A percentile compares a stretch with the other conserved stretches of the same genome.
Evolutionary conservation across 495 filamentous ascomycete species (phyloP).

Genomic region (Zalerion maritima): DNA sequence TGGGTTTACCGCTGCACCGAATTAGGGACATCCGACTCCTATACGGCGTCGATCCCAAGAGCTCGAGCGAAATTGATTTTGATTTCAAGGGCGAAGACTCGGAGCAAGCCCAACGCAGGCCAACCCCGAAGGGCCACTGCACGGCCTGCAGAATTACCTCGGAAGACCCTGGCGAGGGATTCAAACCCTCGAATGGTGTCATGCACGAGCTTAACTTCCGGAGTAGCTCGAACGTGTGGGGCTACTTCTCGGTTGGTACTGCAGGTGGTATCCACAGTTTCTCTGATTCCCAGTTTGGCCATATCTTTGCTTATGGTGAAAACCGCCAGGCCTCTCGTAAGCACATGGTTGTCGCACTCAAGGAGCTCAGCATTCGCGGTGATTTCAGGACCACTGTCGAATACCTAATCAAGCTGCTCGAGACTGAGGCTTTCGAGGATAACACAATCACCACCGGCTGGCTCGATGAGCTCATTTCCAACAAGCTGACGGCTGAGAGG

Average conservation of each 20-base stretch:
- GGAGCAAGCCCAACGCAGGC: slow-evolving; percentile 70
- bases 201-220: slow-evolving; percentile 99
- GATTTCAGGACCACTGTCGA: slow-evolving; percentile 98
- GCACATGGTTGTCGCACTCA: slow-evolving; percentile 98
- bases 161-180: slow-evolving; percentile 96
- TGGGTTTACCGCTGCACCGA: slow-evolving; percentile 92
- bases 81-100: slow-evolving; percentile 83
- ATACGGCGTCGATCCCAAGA: slow-evolving; percentile 88
- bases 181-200: slow-evolving; percentile 97
- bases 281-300: slow-evolving; percentile 97
- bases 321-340: slow-evolving; percentile 90
- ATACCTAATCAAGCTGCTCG: slow-evolving; percentile 96
- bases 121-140: slow-evolving; percentile 87
- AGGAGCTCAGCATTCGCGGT: slow-evolving; percentile 98
- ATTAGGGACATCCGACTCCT: slow-evolving; percentile 92
- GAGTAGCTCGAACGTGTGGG: slow-evolving; percentile 97
- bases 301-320: slow-evolving; percentile 98
- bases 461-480: slow-evolving; percentile 96
- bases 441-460: slow-evolving; percentile 99
- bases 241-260: slow-evolving; percentile 98
- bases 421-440: slow-evolving; percentile 95
- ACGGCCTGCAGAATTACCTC: slow-evolving; percentile 99
- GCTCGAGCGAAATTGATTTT: slow-evolving; percentile 82
- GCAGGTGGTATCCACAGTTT: slow-evolving; percentile 96
- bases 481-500: slow-evolving; percentile 91